Evolutionary conservation across 2,329 filamentous ascomycete genomes (phyloP), one percentile per base, ranked within the genome.

Genomic region (Lithohypha guttulata): DNA sequence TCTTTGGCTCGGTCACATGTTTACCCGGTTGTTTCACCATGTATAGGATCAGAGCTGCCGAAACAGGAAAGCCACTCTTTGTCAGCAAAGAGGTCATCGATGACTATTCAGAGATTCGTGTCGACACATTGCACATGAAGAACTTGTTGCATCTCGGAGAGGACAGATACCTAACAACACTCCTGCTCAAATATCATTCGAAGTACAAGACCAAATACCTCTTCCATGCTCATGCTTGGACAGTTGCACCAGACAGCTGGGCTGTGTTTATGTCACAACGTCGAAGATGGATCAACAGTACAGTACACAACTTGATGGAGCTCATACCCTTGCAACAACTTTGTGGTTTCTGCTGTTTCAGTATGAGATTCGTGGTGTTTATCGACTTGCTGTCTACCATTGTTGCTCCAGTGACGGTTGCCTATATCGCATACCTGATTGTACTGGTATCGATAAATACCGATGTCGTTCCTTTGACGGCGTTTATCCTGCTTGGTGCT

Each of bases 321-420:
- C 79, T 98, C 46, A 89, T 96, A 47, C 87, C 89, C 4, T 70
- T 98, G 61, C 77, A 82, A 45, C 84, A 96, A 59, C 81, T 98
- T 35, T 98, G 91, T 62, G 91, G 91, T 65, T 98, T 98, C 79
- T 98, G 91, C 72, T 98, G 91, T 66, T 98, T 98, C 71, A 93
- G 84, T 63, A 98, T 98, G 91, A 81, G 91, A 54, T 98, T 98
- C 62, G 75, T 98, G 43, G 87, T 98, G 51, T 93, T 98, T 56
- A 61, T 98, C 51, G 91, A 98, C 62, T 68, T 98, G 52, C 69
- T 98, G 47, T 91, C 84, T 41, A 98, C 91, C 1, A 65, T 96
- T 41, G 79, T 96, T 34, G 86, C 93, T 58, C 91, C 91, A 2
- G 85, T 95, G 43, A 91, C 84, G 1, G 71, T 95, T 14, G 84